These are phyloP conservation scores for Sporothrix mexicana DNA, from an alignment of 2,329 filamentous ascomycete species.

Conservation along the genomic window DNA sequence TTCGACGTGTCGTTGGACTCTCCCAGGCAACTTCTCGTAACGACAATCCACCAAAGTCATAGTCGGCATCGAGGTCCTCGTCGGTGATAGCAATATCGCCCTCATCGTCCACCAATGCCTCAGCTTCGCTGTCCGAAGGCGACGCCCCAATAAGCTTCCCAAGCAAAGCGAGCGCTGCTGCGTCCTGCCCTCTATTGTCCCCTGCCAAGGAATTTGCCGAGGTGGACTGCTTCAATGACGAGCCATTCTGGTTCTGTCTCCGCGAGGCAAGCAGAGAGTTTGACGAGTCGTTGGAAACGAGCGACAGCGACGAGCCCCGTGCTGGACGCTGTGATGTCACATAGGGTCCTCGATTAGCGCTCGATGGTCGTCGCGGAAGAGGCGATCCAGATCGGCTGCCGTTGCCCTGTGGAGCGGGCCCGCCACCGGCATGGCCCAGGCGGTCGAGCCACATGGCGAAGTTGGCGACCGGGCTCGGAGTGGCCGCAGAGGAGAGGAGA, in stretches of 20 bases:
- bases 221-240: slow-evolving; percentile 66
- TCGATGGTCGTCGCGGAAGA: slow-evolving; percentile 69
- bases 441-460: slow-evolving; percentile 86
- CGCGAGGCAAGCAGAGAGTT: slow-evolving; percentile 72
- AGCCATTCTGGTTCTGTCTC: slow-evolving; percentile 67
- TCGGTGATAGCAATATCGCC: slow-evolving; percentile 46
- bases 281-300: slow-evolving; percentile 78
- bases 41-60: slow-evolving; percentile 80
- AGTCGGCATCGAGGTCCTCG: slow-evolving; percentile 66
- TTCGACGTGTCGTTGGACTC: slow-evolving; percentile 40
- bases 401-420: slow-evolving; percentile 61
- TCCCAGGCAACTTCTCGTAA: slow-evolving; percentile 71
- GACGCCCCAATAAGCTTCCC: slow-evolving; percentile 51
- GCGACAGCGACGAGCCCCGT: slow-evolving; percentile 77
- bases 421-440: slow-evolving; percentile 67
- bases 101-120: slow-evolving; percentile 23
- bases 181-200: slow-evolving; percentile 54
- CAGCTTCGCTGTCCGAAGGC: slow-evolving; percentile 35
- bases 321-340: slow-evolving; percentile 72
- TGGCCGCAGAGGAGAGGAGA: not conserved
- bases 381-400: slow-evolving; percentile 75
- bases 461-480: not conserved
- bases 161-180: slow-evolving; percentile 74
- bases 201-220: slow-evolving; percentile 49
- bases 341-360: slow-evolving; percentile 68